Evolutionary conservation across 2,329 filamentous ascomycete genomes (phyloP).

Genomic region (Tolypocladium inflatum): DNA sequence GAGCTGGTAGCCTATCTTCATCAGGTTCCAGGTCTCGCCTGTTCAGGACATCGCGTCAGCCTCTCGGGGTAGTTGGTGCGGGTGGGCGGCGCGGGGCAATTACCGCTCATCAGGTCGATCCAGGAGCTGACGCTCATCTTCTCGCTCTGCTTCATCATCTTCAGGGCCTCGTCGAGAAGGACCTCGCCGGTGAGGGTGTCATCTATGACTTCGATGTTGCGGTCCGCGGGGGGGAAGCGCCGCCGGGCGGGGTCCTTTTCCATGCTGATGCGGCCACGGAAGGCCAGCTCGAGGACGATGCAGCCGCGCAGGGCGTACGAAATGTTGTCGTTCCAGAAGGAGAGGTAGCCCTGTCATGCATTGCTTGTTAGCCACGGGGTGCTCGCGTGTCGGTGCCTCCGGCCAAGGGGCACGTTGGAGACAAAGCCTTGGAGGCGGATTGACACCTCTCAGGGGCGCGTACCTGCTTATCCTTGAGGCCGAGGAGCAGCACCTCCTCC

Average conservation of each 20-base stretch:
- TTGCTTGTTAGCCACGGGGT: conserved; percentile 2
- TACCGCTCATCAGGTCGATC: conserved; percentile 99
- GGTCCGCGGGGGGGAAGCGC: conserved; percentile 85
- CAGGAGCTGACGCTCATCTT: conserved; percentile 99
- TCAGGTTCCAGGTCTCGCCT: conserved; percentile 99
- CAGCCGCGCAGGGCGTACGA: conserved; percentile 95
- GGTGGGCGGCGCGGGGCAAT: background rate
- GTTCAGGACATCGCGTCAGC: conserved; percentile 3
- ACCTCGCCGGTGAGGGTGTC: conserved; percentile 95
- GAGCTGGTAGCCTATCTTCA: conserved; percentile 99
- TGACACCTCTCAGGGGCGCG: conserved; percentile 11
- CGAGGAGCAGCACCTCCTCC: conserved; percentile 94
- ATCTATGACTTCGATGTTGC: conserved; percentile 93
- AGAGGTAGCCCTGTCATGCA: conserved; percentile 78
- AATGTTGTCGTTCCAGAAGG: conserved; percentile 99
- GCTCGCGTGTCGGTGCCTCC: conserved; percentile 2
- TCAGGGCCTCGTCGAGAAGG: conserved; percentile 90
- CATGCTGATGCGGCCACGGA: conserved; percentile 95
- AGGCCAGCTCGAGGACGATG: conserved; percentile 95
- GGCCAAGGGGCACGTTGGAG: background rate
- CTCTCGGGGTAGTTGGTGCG: background rate
- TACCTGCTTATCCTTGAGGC: conserved; percentile 98
- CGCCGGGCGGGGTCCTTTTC: conserved; percentile 89
- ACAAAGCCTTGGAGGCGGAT: background rate
- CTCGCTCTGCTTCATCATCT: conserved; percentile 99